Evolutionary conservation across 768 basidiomycete genomes (phyloP), one percentile per base, ranked within the genome.

Genomic region (Rhizopogon vulgaris): DNA sequence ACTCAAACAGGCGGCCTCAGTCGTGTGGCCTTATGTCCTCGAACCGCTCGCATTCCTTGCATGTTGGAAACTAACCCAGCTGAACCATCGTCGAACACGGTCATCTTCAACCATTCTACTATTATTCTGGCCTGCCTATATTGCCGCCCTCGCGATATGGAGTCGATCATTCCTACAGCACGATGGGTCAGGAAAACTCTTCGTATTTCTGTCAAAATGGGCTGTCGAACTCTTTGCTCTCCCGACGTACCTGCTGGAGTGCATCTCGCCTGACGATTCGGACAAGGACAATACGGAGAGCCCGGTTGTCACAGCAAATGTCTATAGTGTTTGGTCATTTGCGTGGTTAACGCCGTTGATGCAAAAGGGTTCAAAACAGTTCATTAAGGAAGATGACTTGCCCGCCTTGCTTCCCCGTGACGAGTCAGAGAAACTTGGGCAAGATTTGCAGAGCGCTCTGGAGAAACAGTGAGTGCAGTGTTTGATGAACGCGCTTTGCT

Each of bases 381-480:
- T 78, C 63, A 84, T 97, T 52, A 87, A 86, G 1, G 92, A 95
- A 64, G 78, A 85, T 27, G 95, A 98, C 61, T 77, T 97, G 22
- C 92, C 92, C 39, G 77, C 83, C 0, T 73, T 96, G 24, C 71
- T 81, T 24, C 71, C 83, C 0, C 61, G 69, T 8, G 90, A 96
- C 60, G 82, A 86, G 58, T 84, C 91, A 0, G 75, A 76, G 24
- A 78, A 79, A 22, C 78, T 96, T 0, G 86, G 86, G 11, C 57
- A 72, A 8, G 73, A 75, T 15, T 76, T 96, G 17, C 73, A 84
- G 49, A 62, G 58, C 0, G 78, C 88, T 3, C 75, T 93, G 72
- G 58, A 81, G 38, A 73, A 80, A 52, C 79, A 89, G 83, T 86
- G 57, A 52, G 83, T 69, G 32, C 30, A 12, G n/a, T 24, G 14